Evolutionary conservation across 768 basidiomycete species (phyloP).

Genomic region (Royoungia palumana): DNA sequence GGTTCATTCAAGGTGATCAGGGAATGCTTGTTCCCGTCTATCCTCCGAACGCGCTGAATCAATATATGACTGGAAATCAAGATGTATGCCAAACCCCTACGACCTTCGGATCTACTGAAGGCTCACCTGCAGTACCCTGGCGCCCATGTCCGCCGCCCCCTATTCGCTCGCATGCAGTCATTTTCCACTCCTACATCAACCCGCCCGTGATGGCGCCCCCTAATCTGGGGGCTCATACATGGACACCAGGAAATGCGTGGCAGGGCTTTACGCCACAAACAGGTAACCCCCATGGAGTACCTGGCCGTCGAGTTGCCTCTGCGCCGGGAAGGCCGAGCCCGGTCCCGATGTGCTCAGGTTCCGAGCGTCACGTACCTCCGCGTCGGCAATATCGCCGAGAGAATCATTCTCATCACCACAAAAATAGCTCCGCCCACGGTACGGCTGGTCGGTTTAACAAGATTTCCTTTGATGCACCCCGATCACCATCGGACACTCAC

Average conservation of each 20-base stretch:
- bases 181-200: slow-evolving; percentile 30
- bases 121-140: slow-evolving; percentile 33
- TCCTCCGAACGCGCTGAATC: slow-evolving; percentile 64
- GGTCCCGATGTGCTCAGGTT: slow-evolving; percentile 10
- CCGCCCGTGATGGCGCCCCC: slow-evolving; percentile 18
- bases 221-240: slow-evolving; percentile 20
- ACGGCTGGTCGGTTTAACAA: slow-evolving; percentile 20
- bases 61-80: slow-evolving; percentile 56
- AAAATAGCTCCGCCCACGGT: slow-evolving; percentile 22
- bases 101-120: slow-evolving; percentile 23
- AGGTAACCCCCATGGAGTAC: slow-evolving; percentile 11
- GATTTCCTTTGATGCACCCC: slow-evolving; percentile 12
- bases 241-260: slow-evolving; percentile 28
- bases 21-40: slow-evolving; percentile 72
- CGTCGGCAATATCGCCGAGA: slow-evolving; percentile 33
- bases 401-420: slow-evolving; percentile 27
- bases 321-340: slow-evolving; percentile 15
- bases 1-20: slow-evolving; percentile 71
- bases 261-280: slow-evolving; percentile 19
- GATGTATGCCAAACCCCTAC: slow-evolving; percentile 17
- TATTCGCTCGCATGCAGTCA: slow-evolving; percentile 30
- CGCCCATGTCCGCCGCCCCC: slow-evolving; percentile 33
- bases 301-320: slow-evolving; percentile 15
- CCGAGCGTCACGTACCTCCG: slow-evolving; percentile 27
- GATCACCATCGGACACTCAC: slow-evolving; percentile 19